These are phyloP conservation scores for Isabelozyma heimii DNA, from an alignment of 805 yeast genomes.

Conservation along the genomic window DNA sequence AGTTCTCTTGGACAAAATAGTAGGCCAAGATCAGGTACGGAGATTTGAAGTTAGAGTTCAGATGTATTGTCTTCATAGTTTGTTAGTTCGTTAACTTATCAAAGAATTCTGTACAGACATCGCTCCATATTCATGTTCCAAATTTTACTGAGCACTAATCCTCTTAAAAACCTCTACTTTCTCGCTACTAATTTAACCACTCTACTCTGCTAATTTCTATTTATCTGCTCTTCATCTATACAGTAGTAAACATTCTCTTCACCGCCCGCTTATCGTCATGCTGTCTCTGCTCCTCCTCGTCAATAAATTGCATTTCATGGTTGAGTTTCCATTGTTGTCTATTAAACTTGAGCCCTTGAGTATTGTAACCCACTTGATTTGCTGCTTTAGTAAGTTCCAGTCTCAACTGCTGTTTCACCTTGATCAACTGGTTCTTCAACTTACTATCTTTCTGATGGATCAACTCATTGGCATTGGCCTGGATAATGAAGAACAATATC, in stretches of 20 bases:
- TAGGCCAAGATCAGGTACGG: no score
- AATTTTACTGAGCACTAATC: no score
- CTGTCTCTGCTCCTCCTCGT: slow-evolving; percentile 55
- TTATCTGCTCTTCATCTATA: slow-evolving; percentile 17
- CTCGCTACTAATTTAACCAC: no score
- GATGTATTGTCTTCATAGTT: no score
- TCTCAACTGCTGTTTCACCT: slow-evolving; percentile 64
- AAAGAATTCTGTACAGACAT: no score
- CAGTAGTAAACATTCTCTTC: slow-evolving; percentile 73
- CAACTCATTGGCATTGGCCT: slow-evolving; percentile 75
- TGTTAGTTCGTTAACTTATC: no score
- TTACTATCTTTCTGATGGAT: slow-evolving; percentile 62
- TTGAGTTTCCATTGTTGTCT: slow-evolving; percentile 75
- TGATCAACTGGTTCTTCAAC: slow-evolving; percentile 61
- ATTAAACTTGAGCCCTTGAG: slow-evolving; percentile 75
- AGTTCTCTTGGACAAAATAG: no score
- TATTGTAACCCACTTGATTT: slow-evolving; percentile 73
- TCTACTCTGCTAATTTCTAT: no score
- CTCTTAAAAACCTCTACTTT: no score
- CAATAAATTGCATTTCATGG: slow-evolving; percentile 73
- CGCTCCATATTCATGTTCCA: no score
- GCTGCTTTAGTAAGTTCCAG: slow-evolving; percentile 48
- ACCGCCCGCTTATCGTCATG: slow-evolving; percentile 54
- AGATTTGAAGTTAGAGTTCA: no score
- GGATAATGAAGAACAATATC: slow-evolving; percentile 70